Evolutionary conservation across 2,329 filamentous ascomycete species (phyloP), one percentile per base, ranked within the genome.

Genomic region (Boeremia exigua): DNA sequence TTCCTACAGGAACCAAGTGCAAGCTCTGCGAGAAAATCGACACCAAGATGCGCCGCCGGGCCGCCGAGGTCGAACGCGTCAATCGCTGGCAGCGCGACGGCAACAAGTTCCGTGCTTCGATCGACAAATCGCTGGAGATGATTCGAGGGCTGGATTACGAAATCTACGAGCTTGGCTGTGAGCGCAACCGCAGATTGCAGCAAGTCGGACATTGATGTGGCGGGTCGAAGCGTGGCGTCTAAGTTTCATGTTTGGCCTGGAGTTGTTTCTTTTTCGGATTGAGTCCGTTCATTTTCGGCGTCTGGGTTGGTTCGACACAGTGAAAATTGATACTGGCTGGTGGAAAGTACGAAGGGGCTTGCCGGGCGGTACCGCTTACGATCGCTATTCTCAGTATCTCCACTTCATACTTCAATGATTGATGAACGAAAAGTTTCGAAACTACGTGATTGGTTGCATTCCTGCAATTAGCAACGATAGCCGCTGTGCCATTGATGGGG

Each of bases 11-110:
- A 38, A 84, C 85, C 51, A 85, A 86, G 68, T 98, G 94, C 82
- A 91, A 90, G 74, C 82, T 92, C 60, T 98, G 94, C 80, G 88
- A 92, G 70, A 92, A 95, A 78, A 92, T 93, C 65, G 88, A 92
- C 71, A 93, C 90, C 78, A 96, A 96, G 80, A 79, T 84, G 71
- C 86, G 91, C 52, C 87, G 90, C 61, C 84, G 87, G 70, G 81
- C 82, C 71, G 91, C 92, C 78, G 91, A 96, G 81, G 74, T 83
- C 42, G 84, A 87, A 54, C 89, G 93, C 69, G 84, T 96, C 70
- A 79, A 82, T 63, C 88, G 92, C 58, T 96, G 92, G 92, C 81
- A 83, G 69, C 82, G 81, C 43, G 91, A 95, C 76, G 88, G 89
- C 38, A 75, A 75, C 65, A 84, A 79, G 65, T 82, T 84, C 70